Conservation (phyloP, 2,329 filamentous ascomycete genomes). For the Pseudopyricularia javanii region DNA sequence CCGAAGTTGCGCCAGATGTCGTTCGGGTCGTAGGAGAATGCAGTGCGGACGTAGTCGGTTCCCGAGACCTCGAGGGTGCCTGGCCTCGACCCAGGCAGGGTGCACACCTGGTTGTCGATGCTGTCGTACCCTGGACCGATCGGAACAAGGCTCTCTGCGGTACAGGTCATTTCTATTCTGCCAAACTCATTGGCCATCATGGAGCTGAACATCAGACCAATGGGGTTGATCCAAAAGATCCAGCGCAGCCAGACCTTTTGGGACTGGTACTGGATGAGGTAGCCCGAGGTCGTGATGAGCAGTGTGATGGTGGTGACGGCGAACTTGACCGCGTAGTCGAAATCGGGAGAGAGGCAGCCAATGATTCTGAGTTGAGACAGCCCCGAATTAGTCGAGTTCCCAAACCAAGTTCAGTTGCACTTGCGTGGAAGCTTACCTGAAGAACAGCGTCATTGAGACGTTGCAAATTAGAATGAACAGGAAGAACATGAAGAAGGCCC, state of each 20-base stretch:
- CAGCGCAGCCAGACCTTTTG: slow-evolving; percentile 68
- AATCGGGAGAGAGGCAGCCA: slow-evolving; percentile 64
- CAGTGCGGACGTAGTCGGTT: slow-evolving; percentile 52
- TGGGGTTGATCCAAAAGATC: slow-evolving; percentile 75
- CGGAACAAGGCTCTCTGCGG: slow-evolving; percentile 55
- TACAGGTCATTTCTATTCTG: slow-evolving; percentile 56
- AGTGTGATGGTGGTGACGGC: slow-evolving; percentile 68
- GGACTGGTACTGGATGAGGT: slow-evolving; percentile 67
- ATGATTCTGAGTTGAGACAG: slow-evolving; percentile 31
- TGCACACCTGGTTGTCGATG: slow-evolving; percentile 69
- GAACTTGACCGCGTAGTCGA: slow-evolving; percentile 76
- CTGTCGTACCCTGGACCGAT: slow-evolving; percentile 57
- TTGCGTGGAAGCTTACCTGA: slow-evolving; percentile 28
- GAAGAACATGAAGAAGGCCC: slow-evolving; percentile 68
- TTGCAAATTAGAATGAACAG: slow-evolving; percentile 58
- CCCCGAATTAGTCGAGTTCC: neutral
- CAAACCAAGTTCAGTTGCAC: no score
- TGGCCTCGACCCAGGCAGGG: slow-evolving; percentile 56
- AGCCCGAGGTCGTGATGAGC: slow-evolving; percentile 72
- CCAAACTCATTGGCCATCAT: slow-evolving; percentile 85
- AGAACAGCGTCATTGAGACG: slow-evolving; percentile 65
- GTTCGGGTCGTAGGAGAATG: slow-evolving; percentile 52
- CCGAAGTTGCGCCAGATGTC: slow-evolving; percentile 78
- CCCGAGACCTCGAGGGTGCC: slow-evolving; percentile 56
- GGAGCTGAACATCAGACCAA: slow-evolving; percentile 63